These are phyloP conservation scores for Sarocladium kiliense DNA, from an alignment of 2,329 filamentous ascomycete genomes.

Conservation along the genomic window DNA sequence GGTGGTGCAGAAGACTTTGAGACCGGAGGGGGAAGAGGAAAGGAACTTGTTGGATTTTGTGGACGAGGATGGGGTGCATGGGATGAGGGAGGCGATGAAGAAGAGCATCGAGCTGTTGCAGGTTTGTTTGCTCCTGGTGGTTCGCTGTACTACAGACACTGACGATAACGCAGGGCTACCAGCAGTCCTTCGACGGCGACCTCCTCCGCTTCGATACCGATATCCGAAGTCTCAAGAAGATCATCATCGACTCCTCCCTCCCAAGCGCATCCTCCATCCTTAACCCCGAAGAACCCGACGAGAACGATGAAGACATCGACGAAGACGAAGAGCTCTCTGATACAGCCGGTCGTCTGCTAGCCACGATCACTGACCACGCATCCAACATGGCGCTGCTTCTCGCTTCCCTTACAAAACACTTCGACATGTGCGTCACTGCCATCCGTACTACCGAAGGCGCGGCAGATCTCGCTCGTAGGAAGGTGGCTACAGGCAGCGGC, in stretches of 20 bases:
- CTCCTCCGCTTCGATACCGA: constrained; percentile 70
- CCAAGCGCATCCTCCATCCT: constrained; percentile 21
- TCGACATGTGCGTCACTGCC: constrained; percentile 88
- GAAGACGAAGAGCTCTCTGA: constrained; percentile 21
- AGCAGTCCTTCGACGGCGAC: constrained; percentile 71
- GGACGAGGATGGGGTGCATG: constrained; percentile 64
- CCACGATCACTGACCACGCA: constrained; percentile 64
- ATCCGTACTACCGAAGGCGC: constrained; percentile 85
- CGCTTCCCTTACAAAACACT: constrained; percentile 77
- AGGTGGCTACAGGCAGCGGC: constrained; percentile 42
- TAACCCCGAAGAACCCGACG: constrained; percentile 23
- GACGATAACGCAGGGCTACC: constrained; percentile 43
- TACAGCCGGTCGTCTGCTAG: constrained; percentile 49
- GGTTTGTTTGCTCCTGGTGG: constrained; percentile 35
- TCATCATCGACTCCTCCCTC: constrained; percentile 35
- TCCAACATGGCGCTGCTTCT: constrained; percentile 78
- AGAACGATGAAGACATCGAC: constrained; percentile 10
- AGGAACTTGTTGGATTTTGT: constrained; percentile 70
- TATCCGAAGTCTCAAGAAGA: constrained; percentile 58
- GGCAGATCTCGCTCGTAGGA: constrained; percentile 61
- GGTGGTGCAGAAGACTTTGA: constrained; percentile 58
- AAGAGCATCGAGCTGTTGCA: constrained; percentile 67
- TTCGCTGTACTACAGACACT: neutral
- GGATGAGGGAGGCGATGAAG: constrained; percentile 61
- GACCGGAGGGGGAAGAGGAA: constrained; percentile 51